phyloP scores from a whole-genome alignment of 441 rosid species.

The Manihot esculenta region DNA sequence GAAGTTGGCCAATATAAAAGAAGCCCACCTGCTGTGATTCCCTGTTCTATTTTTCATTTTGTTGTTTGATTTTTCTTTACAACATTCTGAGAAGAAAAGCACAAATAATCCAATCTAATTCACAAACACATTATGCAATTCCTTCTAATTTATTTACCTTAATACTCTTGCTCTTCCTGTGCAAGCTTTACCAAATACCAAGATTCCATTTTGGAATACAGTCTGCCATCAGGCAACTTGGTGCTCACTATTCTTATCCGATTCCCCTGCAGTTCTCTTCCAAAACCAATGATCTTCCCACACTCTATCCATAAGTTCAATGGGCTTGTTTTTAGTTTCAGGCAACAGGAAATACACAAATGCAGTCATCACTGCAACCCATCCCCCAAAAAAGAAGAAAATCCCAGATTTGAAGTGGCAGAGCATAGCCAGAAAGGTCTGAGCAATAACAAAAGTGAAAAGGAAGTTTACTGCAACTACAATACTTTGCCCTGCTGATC shows the following conservation, averaged over 20 bases:
- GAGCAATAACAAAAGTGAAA: conserved; percentile 61
- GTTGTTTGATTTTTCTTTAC: no score
- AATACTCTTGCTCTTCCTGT: no score
- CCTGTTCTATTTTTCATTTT: no score
- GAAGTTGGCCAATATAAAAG: no score
- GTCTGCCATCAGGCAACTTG: neutral
- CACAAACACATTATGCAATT: no score
- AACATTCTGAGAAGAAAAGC: no score
- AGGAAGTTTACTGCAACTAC: conserved; percentile 55
- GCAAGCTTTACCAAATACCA: no score
- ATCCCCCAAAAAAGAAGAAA: conserved; percentile 67
- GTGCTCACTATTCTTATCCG: neutral
- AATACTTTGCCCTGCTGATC: conserved; percentile 68
- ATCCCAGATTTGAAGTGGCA: conserved; percentile 63
- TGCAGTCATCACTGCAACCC: conserved; percentile 58
- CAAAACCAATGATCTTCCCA: conserved; percentile 81
- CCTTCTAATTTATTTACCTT: no score
- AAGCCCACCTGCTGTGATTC: no score
- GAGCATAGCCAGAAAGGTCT: conserved; percentile 52
- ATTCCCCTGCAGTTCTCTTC: conserved; percentile 45
- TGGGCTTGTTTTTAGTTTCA: conserved; percentile 67
- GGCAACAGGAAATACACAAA: conserved; percentile 59
- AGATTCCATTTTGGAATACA: no score
- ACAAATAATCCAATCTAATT: no score
- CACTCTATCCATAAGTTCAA: conserved; percentile 57